Conservation (phyloP, 768 basidiomycete species). For the Russula earlei region DNA sequence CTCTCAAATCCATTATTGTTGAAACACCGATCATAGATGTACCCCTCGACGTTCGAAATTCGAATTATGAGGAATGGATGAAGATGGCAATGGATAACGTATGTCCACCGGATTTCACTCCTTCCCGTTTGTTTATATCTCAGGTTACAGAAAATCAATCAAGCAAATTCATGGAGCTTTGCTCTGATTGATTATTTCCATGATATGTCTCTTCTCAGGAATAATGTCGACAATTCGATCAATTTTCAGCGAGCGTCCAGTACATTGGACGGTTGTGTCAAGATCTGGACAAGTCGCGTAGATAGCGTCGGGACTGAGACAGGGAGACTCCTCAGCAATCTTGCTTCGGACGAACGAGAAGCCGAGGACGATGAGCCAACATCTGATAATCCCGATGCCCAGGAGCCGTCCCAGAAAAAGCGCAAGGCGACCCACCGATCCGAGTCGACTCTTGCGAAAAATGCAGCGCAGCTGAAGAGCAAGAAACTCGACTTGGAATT, state of each 20-base stretch:
- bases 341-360: conserved; percentile 56
- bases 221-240: conserved; percentile 90
- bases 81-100: conserved; percentile 99
- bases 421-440: conserved; percentile 55
- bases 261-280: conserved; percentile 97
- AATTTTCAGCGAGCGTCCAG: conserved; percentile 98
- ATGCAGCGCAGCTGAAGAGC: conserved; percentile 65
- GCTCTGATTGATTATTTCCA: conserved; percentile 99
- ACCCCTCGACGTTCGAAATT: conserved; percentile 76
- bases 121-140: conserved; percentile 12
- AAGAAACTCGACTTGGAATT: conserved; percentile 96
- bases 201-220: conserved; percentile 91
- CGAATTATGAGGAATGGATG: conserved; percentile 99
- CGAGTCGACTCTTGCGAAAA: conserved; percentile 85
- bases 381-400: conserved; percentile 55
- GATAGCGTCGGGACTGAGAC: conserved; percentile 97
- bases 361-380: conserved; percentile 51
- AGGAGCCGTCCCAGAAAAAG: conserved; percentile 53
- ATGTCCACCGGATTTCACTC: conserved; percentile 4
- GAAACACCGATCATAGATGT: conserved; percentile 50
- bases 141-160: conserved; percentile 90
- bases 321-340: conserved; percentile 86
- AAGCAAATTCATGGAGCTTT: conserved; percentile 94
- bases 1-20: conserved; percentile 47
- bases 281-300: conserved; percentile 98